Evolutionary conservation across 352 stramenopile species (phyloP), one percentile per base, ranked within the genome.

Genomic region (Thraustochytrium sp.): DNA sequence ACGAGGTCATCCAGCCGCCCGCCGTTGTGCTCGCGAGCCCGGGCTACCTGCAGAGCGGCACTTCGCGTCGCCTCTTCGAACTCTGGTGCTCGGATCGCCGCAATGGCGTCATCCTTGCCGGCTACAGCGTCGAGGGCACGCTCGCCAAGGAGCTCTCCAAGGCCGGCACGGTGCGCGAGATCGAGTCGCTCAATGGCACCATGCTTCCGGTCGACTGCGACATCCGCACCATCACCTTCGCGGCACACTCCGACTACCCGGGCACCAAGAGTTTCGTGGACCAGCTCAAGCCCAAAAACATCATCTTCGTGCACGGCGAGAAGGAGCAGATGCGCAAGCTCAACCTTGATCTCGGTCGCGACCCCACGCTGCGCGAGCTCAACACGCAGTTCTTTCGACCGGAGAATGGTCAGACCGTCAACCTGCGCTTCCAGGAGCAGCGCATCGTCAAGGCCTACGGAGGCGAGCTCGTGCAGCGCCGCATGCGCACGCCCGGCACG

Each of bases 31-130:
- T 99, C 91, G 97, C 96, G 9, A 97, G 93, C 88, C 97, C 97
- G 1, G 97, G 96, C 86, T 99, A 99, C 95, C 89, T 99, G 23
- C 96, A 99, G 86, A 98, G 91, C 76, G 97, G 97, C 82, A 96
- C 99, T 0, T 98, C 92, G 13, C 92, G 97, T 23, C 92, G 98
- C 85, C 89, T 99, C 0, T 99, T 99, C 87, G 96, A 99, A 87
- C 90, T 93, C 34, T 99, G 97, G 97, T 98, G 95, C 76, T 92
- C 91, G 16, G 95, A 99, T 88, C 97, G 97, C 40, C 96, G 96
- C 65, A 99, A 99, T 87, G 96, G 95, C 16, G 97, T 98, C 59
- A 91, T 99, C 59, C 98, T 99, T 87, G 96, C 97, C 34, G 97
- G 97, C 46, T 99, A 99, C 87, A 95, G 97, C 36, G 96, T 99